Evolutionary conservation across 176 grass and related monocot species (phyloP).

Genomic region (Eremochloa ophiuroides): DNA sequence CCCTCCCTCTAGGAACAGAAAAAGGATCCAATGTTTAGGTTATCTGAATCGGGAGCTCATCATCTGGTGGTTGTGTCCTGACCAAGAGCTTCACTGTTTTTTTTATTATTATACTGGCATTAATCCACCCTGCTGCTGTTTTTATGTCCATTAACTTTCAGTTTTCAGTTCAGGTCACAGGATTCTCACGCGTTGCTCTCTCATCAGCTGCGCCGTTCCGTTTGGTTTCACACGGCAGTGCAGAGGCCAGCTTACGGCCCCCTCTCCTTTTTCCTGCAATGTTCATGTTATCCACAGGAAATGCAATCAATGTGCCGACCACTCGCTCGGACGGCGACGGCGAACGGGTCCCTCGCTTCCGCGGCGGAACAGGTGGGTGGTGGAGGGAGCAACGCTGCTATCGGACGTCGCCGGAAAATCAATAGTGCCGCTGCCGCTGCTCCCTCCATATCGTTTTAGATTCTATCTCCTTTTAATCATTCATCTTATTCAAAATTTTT

Average conservation of each 20-base stretch:
- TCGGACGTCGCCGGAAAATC: slow-evolving; percentile 16
- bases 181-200: neutral
- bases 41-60: neutral
- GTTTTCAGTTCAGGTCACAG: no score
- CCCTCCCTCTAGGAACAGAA: neutral
- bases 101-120: neutral
- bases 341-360: neutral
- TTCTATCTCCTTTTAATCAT: no score
- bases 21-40: no score
- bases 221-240: neutral
- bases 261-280: neutral
- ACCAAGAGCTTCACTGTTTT: neutral
- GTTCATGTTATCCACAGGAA: neutral
- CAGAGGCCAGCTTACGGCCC: neutral
- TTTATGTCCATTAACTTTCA: neutral
- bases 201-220: neutral
- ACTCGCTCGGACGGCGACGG: neutral
- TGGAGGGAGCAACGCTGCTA: neutral
- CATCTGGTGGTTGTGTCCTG: neutral
- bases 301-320: neutral
- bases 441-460: no score
- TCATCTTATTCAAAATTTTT: no score
- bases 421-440: neutral
- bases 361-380: neutral
- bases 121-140: neutral